Evolutionary conservation across 2,329 filamentous ascomycete genomes (phyloP).

Genomic region (Fusarium tupiense): DNA sequence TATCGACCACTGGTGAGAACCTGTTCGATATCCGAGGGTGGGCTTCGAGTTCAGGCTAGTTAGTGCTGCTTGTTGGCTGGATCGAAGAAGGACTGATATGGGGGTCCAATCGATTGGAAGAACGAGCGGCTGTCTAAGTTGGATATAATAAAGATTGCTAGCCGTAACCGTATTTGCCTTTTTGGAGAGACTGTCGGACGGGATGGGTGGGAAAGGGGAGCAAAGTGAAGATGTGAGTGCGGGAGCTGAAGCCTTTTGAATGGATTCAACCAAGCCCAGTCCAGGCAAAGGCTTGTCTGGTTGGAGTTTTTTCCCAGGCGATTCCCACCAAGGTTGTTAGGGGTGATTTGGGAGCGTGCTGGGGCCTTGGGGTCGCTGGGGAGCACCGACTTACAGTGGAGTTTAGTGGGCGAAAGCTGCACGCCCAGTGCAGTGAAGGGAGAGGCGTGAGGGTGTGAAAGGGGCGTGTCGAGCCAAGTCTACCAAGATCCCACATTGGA

Average conservation of each 20-base stretch:
- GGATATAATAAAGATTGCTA: constrained; percentile 27
- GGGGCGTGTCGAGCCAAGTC: constrained; percentile 5
- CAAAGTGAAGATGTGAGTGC: constrained; percentile 41
- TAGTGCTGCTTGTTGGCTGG: background rate
- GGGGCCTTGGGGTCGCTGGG: constrained; percentile 39
- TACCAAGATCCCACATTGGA: constrained; percentile 6
- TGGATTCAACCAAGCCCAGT: constrained; percentile 42
- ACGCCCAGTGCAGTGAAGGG: constrained; percentile 9
- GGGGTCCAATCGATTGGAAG: background rate
- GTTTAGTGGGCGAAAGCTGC: constrained; percentile 24
- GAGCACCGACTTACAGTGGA: constrained; percentile 37
- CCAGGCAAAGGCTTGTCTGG: constrained; percentile 29
- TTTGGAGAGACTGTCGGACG: constrained; percentile 31
- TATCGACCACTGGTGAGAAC: constrained; percentile 12
- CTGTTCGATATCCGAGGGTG: constrained; percentile 7
- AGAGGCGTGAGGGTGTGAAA: background rate
- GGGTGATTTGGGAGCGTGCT: constrained; percentile 47
- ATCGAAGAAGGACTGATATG: background rate
- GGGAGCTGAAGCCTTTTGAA: constrained; percentile 55
- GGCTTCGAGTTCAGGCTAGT: constrained; percentile 4
- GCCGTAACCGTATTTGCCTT: constrained; percentile 23
- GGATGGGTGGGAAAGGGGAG: constrained; percentile 45
- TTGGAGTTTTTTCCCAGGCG: constrained; percentile 45
- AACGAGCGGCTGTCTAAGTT: constrained; percentile 32
- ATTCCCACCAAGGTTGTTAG: constrained; percentile 48